Base-by-base conservation (phyloP, 2,329 filamentous ascomycete genomes). In the Didymosphaeria variabile region DNA sequence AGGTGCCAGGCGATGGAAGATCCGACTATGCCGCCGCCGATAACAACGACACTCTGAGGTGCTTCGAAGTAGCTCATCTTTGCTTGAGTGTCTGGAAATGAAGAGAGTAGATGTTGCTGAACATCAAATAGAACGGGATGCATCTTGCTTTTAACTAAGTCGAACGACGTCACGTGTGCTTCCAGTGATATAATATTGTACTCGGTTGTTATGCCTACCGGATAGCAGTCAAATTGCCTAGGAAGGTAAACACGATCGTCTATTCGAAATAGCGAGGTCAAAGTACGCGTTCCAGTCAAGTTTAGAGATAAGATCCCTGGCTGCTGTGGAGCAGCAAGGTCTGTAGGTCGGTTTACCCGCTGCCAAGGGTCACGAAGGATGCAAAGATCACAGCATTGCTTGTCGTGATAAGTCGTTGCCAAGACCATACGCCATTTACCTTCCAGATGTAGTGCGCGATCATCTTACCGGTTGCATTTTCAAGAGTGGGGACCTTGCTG, bases 1-100 rank as follows among this genome's bases (percentile, higher is more conserved):
- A 60, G 21, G 34, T 60, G 58, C 58, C 58, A 60, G 46, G 58
- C 58, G 52, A 60, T 60, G 17, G 52, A 56, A 1, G 58, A 51
- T 8, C 58, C 58, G 15, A 60, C 58, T 15, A 60, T 60, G 26
- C 58, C 58, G 26, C 52, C 58, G 23, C 58, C 58, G n/a, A 60
- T 56, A 21, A 60, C 58, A 21, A 60, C 36, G 38, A 60, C 52
- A 50, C 40, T 59, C 46, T 55, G 52, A 4, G 58, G 52, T 17
- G 52, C 32, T 51, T 55, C 31, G 34, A 56, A 55, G 8, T n/a
- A 52, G 36, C 47, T 46, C 56, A 58, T 58, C 15, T 15, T 45
- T 13, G 13, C n/a, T 12, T 23, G n/a, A 17, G n/a, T 21, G 6
- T 40, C 17, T 5, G 42, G 45, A 3, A 42, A n/a, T 7, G 2